phyloP scores from a whole-genome alignment of 352 stramenopile genomes.

The Phytophthora pseudosyringae region DNA sequence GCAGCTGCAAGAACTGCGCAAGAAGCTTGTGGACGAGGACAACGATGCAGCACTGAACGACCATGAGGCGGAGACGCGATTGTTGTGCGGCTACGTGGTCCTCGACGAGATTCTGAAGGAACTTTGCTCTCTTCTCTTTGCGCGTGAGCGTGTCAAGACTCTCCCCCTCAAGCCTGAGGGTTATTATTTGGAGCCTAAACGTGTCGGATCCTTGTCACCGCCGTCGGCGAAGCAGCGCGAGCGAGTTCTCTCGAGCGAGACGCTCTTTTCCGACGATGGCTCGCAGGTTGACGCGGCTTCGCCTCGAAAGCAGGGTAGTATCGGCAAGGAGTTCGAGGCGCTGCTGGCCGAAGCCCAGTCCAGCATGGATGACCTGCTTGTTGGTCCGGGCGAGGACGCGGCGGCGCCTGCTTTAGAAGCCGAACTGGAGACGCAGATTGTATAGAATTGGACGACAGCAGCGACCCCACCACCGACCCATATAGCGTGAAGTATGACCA shows the following conservation, averaged over 20 bases:
- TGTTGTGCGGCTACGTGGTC: conserved; percentile 80
- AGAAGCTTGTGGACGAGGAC: conserved; percentile 70
- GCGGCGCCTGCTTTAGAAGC: conserved; percentile 21
- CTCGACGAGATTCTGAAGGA: conserved; percentile 89
- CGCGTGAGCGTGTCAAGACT: conserved; percentile 71
- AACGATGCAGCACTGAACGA: conserved; percentile 68
- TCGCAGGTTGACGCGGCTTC: conserved; percentile 39
- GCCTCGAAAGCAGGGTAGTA: conserved; percentile 44
- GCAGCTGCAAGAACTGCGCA: conserved; percentile 59
- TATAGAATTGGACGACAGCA: conserved; percentile 32
- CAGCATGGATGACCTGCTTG: conserved; percentile 64
- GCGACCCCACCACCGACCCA: background rate
- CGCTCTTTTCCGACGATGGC: conserved; percentile 51
- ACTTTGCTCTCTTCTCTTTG: conserved; percentile 82
- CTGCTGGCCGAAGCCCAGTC: conserved; percentile 75
- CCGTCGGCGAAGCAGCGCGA: conserved; percentile 30
- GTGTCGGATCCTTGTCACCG: conserved; percentile 34
- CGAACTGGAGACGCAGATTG: conserved; percentile 40
- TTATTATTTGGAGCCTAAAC: conserved; percentile 83
- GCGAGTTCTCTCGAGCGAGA: conserved; percentile 45
- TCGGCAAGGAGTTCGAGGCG: conserved; percentile 73
- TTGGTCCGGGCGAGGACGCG: conserved; percentile 26
- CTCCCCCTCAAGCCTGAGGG: conserved; percentile 83
- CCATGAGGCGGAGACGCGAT: conserved; percentile 65
- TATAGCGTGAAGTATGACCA: conserved; percentile 32